These are phyloP conservation scores for Parastagonospora avenae DNA, from an alignment of 2,329 filamentous ascomycete genomes.

Conservation along the genomic window DNA sequence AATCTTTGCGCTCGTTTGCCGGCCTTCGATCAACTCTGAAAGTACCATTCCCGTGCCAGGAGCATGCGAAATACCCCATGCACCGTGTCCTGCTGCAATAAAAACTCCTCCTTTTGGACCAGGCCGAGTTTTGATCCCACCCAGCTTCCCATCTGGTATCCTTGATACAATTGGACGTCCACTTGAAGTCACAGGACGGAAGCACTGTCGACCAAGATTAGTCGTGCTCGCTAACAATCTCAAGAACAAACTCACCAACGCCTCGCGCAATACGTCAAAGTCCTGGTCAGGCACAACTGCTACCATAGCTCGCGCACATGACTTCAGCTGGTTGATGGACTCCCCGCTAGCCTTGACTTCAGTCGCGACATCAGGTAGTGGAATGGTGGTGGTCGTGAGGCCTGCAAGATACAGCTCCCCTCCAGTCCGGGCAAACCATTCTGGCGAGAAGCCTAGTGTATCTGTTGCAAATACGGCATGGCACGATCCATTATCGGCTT, in stretches of 20 bases:
- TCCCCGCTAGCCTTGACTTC: slow-evolving; percentile 55
- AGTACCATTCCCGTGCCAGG: slow-evolving; percentile 74
- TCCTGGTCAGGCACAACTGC: slow-evolving; percentile 54
- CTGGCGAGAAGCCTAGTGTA: slow-evolving; percentile 66
- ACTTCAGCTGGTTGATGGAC: slow-evolving; percentile 57
- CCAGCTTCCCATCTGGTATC: slow-evolving; percentile 63
- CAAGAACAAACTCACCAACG: slow-evolving; percentile 50
- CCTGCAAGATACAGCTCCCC: slow-evolving; percentile 77
- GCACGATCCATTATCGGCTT: slow-evolving; percentile 56
- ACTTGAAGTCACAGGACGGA: slow-evolving; percentile 69
- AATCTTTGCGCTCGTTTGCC: slow-evolving; percentile 64
- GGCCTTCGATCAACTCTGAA: slow-evolving; percentile 70
- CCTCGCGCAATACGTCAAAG: slow-evolving; percentile 66
- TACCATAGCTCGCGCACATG: slow-evolving; percentile 57
- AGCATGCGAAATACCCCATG: slow-evolving; percentile 66
- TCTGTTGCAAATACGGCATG: slow-evolving; percentile 73
- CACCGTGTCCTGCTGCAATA: slow-evolving; percentile 73
- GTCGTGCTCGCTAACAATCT: neutral
- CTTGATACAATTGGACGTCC: slow-evolving; percentile 68
- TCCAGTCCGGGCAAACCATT: slow-evolving; percentile 70
- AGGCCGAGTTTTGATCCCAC: slow-evolving; percentile 52
- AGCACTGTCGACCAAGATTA: slow-evolving; percentile 57
- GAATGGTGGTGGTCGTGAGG: slow-evolving; percentile 65
- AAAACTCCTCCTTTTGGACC: slow-evolving; percentile 67
- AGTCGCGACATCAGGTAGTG: slow-evolving; percentile 63